A percentile compares a stretch with the other conserved stretches of the same genome.
Evolutionary conservation across 305 asterid species (phyloP).

Genomic region (Fraxinus paxiana): DNA sequence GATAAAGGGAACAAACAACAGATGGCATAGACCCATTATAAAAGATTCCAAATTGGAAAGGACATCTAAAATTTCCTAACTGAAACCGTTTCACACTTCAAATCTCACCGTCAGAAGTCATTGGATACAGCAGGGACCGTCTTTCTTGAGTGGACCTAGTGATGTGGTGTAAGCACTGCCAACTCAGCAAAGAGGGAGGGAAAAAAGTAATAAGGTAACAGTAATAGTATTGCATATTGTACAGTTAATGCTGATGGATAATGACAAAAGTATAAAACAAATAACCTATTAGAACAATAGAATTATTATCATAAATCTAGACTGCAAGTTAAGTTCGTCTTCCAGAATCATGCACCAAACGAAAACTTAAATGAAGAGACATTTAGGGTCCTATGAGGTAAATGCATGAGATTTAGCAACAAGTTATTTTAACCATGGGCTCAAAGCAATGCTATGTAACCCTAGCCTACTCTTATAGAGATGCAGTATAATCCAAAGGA

Average conservation of each 20-base stretch:
- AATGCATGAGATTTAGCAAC: background rate
- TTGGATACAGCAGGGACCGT: constrained; percentile 49
- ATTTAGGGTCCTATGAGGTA: constrained; percentile 6
- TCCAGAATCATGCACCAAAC: background rate
- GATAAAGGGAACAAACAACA: background rate
- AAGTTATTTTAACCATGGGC: constrained; percentile 3
- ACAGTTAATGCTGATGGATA: background rate
- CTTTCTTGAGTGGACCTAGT: constrained; percentile 49
- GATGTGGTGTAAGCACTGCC: constrained; percentile 79
- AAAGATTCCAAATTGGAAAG: background rate
- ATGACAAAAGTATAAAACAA: background rate
- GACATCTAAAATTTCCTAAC: background rate
- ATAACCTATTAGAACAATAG: background rate
- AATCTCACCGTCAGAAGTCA: constrained; percentile 41
- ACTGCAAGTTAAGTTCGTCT: background rate
- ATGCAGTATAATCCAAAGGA: constrained; percentile 7
- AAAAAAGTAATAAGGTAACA: constrained; percentile 27
- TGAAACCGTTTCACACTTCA: constrained; percentile 8
- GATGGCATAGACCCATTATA: background rate
- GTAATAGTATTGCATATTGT: background rate
- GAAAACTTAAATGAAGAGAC: background rate
- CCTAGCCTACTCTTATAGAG: background rate
- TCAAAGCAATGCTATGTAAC: background rate
- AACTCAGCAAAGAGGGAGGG: constrained; percentile 28
- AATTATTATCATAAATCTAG: background rate